phyloP scores from a whole-genome alignment of 164 flowering plant species.

The Liriodendron chinense region DNA sequence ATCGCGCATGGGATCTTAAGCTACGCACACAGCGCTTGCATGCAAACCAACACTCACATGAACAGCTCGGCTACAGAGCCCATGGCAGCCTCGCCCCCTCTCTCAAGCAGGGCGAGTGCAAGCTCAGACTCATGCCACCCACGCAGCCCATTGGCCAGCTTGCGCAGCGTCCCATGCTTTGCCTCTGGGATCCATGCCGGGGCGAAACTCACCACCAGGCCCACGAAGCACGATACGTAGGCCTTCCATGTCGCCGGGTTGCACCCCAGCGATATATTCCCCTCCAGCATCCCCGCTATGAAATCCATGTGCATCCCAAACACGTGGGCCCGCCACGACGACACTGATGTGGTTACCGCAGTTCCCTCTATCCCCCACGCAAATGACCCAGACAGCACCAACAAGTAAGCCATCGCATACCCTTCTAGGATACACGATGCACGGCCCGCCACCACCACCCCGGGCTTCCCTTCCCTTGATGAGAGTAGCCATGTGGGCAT shows the following conservation, averaged over 20 bases:
- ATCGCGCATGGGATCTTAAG: not conserved
- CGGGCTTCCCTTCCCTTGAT: slow-evolving; percentile 24
- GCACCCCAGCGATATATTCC: slow-evolving; percentile 73
- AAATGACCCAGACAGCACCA: slow-evolving; percentile 53
- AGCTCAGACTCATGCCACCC: slow-evolving; percentile 79
- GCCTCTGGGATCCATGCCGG: slow-evolving; percentile 71
- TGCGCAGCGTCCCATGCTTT: slow-evolving; percentile 50
- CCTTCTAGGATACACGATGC: slow-evolving; percentile 59
- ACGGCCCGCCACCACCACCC: slow-evolving; percentile 29
- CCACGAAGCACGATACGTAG: slow-evolving; percentile 66
- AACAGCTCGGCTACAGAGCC: slow-evolving; percentile 61
- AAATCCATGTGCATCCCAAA: slow-evolving; percentile 67
- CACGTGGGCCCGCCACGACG: slow-evolving; percentile 31
- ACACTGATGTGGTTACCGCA: slow-evolving; percentile 17
- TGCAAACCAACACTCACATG: slow-evolving; percentile 3
- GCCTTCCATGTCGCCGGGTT: slow-evolving; percentile 75
- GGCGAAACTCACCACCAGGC: slow-evolving; percentile 56
- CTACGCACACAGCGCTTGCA: not conserved
- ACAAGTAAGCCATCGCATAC: slow-evolving; percentile 67
- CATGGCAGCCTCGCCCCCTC: slow-evolving; percentile 64
- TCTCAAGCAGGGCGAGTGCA: slow-evolving; percentile 71
- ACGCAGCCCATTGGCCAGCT: slow-evolving; percentile 62
- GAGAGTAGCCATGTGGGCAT: slow-evolving; percentile 85
- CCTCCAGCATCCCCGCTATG: slow-evolving; percentile 66
- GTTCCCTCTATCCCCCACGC: slow-evolving; percentile 56